phyloP scores from a whole-genome alignment of 176 grass and related monocot species.

The Canna indica region DNA sequence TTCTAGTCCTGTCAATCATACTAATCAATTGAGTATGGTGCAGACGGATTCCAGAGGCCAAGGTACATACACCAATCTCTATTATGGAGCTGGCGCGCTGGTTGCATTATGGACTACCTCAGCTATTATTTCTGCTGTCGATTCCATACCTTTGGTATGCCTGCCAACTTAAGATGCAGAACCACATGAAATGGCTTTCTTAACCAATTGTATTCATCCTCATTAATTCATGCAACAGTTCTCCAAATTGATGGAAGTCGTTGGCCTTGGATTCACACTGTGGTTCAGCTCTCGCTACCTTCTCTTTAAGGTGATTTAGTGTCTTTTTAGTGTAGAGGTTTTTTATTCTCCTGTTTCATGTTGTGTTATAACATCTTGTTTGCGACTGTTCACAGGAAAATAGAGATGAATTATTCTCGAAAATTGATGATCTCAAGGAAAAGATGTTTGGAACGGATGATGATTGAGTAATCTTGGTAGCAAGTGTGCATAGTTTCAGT shows the following conservation, averaged over 20 bases:
- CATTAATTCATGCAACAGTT: neutral
- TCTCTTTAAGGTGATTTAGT: slow-evolving; percentile 10
- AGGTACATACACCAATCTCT: slow-evolving; percentile 34
- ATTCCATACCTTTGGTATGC: slow-evolving; percentile 65
- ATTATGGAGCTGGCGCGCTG: slow-evolving; percentile 48
- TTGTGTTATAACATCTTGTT: neutral
- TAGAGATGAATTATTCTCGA: slow-evolving; percentile 4
- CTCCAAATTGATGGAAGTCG: neutral
- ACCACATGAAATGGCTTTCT: neutral
- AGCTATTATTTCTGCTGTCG: slow-evolving; percentile 53
- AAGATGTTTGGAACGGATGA: neutral
- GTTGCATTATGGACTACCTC: slow-evolving; percentile 55
- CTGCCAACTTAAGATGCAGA: neutral
- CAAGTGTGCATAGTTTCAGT: too few species aligned
- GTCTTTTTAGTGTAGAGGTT: neutral
- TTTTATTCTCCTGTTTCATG: neutral
- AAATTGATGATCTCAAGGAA: slow-evolving; percentile 2
- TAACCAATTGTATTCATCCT: neutral
- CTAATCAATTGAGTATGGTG: too few species aligned
- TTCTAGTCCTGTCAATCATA: too few species aligned
- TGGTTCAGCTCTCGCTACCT: slow-evolving; percentile 13
- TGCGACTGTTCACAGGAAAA: slow-evolving; percentile 5
- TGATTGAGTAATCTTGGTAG: too few species aligned
- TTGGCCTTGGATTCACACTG: slow-evolving; percentile 3
- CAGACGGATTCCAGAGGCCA: slow-evolving; percentile 49